Conservation (phyloP, 495 filamentous ascomycete species). For the Daldinia childiae region DNA sequence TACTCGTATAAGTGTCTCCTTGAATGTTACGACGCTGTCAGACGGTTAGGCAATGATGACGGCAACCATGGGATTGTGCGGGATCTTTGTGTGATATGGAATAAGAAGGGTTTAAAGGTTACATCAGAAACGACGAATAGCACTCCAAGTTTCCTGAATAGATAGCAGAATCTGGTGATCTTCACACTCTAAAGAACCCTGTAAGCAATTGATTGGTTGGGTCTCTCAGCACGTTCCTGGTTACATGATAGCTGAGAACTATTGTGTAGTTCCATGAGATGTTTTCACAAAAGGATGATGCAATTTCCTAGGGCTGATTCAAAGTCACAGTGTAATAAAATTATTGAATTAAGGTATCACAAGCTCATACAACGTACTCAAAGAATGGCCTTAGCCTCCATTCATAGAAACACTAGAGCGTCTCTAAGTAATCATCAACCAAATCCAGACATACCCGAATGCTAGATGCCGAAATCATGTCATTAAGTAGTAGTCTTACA, state of each 20-base stretch:
- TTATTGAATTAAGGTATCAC: background rate
- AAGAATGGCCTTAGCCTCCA: background rate
- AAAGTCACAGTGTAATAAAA: background rate
- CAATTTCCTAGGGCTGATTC: background rate
- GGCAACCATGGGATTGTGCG: background rate
- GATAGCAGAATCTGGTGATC: background rate
- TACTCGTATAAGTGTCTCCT: background rate
- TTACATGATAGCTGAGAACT: background rate
- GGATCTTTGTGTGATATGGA: background rate
- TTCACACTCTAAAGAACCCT: background rate
- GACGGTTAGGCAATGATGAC: background rate
- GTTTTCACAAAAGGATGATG: background rate
- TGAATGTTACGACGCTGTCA: background rate
- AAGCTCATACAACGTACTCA: background rate
- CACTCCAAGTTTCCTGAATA: background rate
- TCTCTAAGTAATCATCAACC: background rate
- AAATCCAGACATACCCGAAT: background rate
- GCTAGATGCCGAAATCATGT: background rate
- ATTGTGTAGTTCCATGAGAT: background rate
- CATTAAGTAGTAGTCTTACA: background rate
- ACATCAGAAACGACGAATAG: background rate
- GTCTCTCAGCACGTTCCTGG: background rate
- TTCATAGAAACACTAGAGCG: background rate
- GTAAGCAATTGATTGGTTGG: background rate
- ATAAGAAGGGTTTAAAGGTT: background rate